Conservation (phyloP, 176 grass and related monocot species). For the Melocanna baccifera region DNA sequence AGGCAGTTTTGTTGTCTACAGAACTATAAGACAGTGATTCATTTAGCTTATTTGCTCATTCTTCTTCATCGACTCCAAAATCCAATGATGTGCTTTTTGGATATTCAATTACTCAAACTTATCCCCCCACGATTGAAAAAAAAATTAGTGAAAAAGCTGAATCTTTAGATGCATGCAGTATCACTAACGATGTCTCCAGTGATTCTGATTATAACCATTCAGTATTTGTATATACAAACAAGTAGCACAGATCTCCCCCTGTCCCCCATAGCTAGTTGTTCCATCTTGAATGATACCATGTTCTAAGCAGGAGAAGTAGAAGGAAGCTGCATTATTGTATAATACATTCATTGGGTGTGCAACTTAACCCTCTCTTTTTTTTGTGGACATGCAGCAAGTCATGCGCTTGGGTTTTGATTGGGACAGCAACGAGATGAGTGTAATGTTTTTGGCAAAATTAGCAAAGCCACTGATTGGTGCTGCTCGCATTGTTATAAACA, state of each 20-base stretch:
- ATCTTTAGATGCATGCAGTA: background rate
- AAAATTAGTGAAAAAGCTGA: background rate
- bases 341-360: background rate
- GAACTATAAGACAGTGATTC: background rate
- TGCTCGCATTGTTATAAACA: constrained; percentile 88
- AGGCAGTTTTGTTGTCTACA: background rate
- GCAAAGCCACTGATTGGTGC: constrained; percentile 69
- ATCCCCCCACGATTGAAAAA: background rate
- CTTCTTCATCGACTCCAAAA: background rate
- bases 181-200: background rate
- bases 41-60: constrained; percentile 22
- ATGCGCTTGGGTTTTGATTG: constrained; percentile 91
- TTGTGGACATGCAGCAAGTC: constrained; percentile 61
- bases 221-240: background rate
- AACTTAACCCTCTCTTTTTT: background rate
- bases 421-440: constrained; percentile 88
- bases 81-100: background rate
- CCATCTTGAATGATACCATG: background rate
- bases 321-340: background rate
- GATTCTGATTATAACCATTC: background rate
- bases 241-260: background rate
- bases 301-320: background rate
- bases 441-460: constrained; percentile 84
- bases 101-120: constrained; percentile 10
- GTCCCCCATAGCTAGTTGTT: background rate